Conservation (phyloP, 2,329 filamentous ascomycete species). For the Penicillium glabrum region DNA sequence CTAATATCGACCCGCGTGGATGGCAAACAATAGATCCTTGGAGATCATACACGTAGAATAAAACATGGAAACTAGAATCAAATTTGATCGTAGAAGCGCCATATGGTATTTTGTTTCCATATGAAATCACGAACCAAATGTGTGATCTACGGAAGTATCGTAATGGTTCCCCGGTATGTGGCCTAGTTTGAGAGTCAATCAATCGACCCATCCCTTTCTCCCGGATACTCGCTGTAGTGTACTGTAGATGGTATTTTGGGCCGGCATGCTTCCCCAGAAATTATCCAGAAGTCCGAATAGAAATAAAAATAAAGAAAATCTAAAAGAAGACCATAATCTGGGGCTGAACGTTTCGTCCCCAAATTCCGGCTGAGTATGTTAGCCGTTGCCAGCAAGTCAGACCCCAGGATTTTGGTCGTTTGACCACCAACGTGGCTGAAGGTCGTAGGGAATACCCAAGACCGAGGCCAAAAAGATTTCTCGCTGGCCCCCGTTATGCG, state of each 20-base stretch:
- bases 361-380: not conserved
- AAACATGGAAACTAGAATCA: not conserved
- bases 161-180: slow-evolving; percentile 31
- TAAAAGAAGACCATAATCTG: not conserved
- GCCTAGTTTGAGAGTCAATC: slow-evolving; percentile 19
- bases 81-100: not conserved
- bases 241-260: not conserved
- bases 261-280: slow-evolving; percentile 1
- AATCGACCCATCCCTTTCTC: slow-evolving; percentile 23
- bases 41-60: not conserved
- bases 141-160: slow-evolving; percentile 25
- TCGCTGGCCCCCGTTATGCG: slow-evolving; percentile 8
- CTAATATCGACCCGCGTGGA: not conserved
- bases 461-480: not conserved
- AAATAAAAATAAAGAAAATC: not conserved
- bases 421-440: slow-evolving; percentile 13
- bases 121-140: slow-evolving; percentile 2
- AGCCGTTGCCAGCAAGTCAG: not conserved
- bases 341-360: slow-evolving; percentile 1
- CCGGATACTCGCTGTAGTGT: slow-evolving; percentile 21
- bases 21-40: not conserved
- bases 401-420: slow-evolving; percentile 1
- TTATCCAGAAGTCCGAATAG: not conserved
- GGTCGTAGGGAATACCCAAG: slow-evolving; percentile 1
- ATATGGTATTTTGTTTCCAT: not conserved